Evolutionary conservation across 495 filamentous ascomycete species (phyloP).

Genomic region (Hypoxylon lenormandii): DNA sequence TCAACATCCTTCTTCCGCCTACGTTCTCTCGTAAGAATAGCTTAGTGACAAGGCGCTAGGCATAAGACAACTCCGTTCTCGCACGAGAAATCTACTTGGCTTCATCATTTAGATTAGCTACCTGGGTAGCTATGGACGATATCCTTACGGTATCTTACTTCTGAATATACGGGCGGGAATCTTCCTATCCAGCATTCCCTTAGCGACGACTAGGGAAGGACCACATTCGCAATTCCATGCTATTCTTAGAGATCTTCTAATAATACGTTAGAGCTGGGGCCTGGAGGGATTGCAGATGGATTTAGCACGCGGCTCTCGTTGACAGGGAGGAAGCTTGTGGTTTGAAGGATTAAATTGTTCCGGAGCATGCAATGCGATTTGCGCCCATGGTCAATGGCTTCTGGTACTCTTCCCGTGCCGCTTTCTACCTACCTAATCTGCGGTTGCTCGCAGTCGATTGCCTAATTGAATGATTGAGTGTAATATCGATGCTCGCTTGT

Average conservation of each 20-base stretch:
- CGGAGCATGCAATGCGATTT: slow-evolving; percentile 27
- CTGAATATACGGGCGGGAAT: slow-evolving; percentile 2
- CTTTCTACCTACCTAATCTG: slow-evolving; percentile 19
- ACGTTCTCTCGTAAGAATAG: background rate
- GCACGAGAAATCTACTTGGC: slow-evolving; percentile 7
- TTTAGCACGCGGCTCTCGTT: slow-evolving; percentile 26
- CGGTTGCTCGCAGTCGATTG: slow-evolving; percentile 23
- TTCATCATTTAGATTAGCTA: background rate
- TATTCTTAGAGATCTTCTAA: slow-evolving; percentile 35
- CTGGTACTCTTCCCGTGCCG: slow-evolving; percentile 12
- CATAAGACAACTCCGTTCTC: slow-evolving; percentile 1
- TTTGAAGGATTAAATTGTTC: slow-evolving; percentile 41
- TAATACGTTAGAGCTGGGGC: slow-evolving; percentile 15
- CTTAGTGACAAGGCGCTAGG: slow-evolving; percentile 1
- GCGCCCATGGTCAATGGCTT: slow-evolving; percentile 9
- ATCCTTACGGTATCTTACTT: slow-evolving; percentile 3
- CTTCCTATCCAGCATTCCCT: slow-evolving; percentile 1
- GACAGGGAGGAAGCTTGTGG: slow-evolving; percentile 22
- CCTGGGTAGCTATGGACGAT: too few relatives aligned
- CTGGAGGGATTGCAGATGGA: slow-evolving; percentile 35
- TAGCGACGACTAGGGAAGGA: background rate
- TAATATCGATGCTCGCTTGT: slow-evolving; percentile 1
- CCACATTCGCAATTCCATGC: background rate
- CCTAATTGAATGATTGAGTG: slow-evolving; percentile 16
- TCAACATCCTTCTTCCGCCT: slow-evolving; percentile 25